These are phyloP conservation scores for Agrostemma githago DNA, from an alignment of 148 eudicot species.

Conservation along the genomic window DNA sequence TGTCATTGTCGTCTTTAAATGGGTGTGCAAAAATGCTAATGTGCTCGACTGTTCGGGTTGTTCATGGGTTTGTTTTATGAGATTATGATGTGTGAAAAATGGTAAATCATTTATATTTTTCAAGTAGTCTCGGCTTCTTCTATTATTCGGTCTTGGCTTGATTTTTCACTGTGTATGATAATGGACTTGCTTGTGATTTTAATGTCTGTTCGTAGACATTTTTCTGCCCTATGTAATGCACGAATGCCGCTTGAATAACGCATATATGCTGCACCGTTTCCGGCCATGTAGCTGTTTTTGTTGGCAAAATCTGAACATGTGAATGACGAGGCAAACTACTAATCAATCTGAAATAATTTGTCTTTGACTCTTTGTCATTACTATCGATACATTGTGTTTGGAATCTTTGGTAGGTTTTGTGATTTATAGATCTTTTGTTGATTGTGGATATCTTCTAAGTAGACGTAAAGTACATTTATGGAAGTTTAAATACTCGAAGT, in stretches of 20 bases:
- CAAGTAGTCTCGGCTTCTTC: neutral
- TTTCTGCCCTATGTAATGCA: neutral
- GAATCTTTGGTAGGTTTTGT: too few relatives aligned
- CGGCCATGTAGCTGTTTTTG: neutral
- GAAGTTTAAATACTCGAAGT: neutral
- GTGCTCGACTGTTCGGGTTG: neutral
- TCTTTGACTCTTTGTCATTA: too few relatives aligned
- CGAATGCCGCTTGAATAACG: neutral
- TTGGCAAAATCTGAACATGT: neutral
- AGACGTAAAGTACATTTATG: neutral
- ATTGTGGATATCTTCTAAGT: neutral
- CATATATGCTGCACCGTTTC: neutral
- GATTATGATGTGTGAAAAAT: slow-evolving; percentile 2
- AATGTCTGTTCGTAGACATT: neutral
- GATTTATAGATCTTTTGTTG: neutral
- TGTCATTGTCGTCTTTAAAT: neutral
- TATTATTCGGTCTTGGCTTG: neutral
- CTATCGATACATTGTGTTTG: too few relatives aligned
- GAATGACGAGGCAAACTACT: neutral
- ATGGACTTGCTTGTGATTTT: neutral
- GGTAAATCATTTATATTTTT: neutral
- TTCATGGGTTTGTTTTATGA: neutral
- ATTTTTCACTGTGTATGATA: neutral
- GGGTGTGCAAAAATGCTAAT: neutral
- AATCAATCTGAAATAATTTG: neutral